Conservation (phyloP, 1,284 basidiomycete genomes). For the Anthracocystis walkeri region DNA sequence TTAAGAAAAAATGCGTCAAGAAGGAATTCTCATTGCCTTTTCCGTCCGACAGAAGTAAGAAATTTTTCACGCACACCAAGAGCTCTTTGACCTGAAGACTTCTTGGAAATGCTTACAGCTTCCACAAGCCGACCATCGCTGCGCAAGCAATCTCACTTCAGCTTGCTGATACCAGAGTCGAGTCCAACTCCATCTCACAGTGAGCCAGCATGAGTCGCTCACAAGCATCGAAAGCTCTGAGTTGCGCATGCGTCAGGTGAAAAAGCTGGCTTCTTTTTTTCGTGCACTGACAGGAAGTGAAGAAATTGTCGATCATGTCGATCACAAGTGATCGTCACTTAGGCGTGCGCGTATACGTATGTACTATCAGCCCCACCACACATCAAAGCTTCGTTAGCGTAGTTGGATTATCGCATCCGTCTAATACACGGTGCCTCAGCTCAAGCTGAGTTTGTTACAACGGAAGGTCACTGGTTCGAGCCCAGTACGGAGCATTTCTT, state of each 20-base stretch:
- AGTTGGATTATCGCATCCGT: conserved; percentile 52
- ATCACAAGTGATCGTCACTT: neutral
- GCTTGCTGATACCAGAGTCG: too few relatives aligned
- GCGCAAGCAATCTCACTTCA: too few relatives aligned
- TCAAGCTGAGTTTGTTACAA: conserved; percentile 31
- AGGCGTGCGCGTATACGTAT: neutral
- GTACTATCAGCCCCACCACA: neutral
- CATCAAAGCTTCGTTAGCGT: conserved; percentile 43
- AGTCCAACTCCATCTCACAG: too few relatives aligned
- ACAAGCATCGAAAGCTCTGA: neutral
- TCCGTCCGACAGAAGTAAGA: conserved; percentile 30
- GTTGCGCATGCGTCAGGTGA: neutral
- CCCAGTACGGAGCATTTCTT: conserved; percentile 49
- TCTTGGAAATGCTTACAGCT: too few relatives aligned
- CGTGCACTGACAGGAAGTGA: neutral
- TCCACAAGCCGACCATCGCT: too few relatives aligned
- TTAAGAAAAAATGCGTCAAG: neutral
- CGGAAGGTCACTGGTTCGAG: conserved; percentile 59
- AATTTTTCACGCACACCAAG: neutral
- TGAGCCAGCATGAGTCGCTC: too few relatives aligned
- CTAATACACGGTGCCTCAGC: conserved; percentile 40
- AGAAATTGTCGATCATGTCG: conserved; percentile 7
- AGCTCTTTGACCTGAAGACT: neutral
- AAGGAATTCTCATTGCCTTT: conserved; percentile 25
- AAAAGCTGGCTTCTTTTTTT: neutral